Evolutionary conservation across 345 rosid genomes (phyloP).

Genomic region (Noccaea bulbosa): DNA sequence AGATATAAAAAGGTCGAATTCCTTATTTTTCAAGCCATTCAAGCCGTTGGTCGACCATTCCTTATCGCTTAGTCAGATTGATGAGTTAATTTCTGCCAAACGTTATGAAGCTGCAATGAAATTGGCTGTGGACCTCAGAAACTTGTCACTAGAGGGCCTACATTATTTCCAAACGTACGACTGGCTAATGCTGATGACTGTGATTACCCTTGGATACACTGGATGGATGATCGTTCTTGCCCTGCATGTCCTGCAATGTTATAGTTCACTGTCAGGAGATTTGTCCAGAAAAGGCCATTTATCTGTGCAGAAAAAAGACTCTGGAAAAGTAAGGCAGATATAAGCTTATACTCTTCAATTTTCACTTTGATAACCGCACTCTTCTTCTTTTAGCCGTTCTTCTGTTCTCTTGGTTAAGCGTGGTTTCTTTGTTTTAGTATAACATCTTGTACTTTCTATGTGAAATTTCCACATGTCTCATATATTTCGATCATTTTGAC

Average conservation of each 20-base stretch:
- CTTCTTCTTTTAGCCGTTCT: constrained; percentile 1
- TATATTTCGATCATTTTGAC: constrained; percentile 36
- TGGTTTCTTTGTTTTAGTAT: background rate
- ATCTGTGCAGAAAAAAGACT: constrained; percentile 51
- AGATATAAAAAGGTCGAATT: constrained; percentile 78
- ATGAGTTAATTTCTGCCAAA: constrained; percentile 57
- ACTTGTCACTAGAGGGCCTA: constrained; percentile 83
- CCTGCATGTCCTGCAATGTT: constrained; percentile 84
- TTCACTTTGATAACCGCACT: constrained; percentile 13
- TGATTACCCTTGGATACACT: constrained; percentile 79
- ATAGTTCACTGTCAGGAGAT: constrained; percentile 66
- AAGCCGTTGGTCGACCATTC: constrained; percentile 63
- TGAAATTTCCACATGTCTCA: constrained; percentile 33
- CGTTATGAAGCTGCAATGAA: constrained; percentile 71
- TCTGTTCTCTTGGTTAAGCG: constrained; percentile 13
- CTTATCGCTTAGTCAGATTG: constrained; percentile 59
- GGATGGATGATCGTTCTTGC: constrained; percentile 91
- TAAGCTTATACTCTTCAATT: constrained; percentile 43
- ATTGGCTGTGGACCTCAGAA: constrained; percentile 72
- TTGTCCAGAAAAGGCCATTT: constrained; percentile 54
- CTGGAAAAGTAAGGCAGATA: constrained; percentile 72
- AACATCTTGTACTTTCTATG: constrained; percentile 4
- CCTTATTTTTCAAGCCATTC: constrained; percentile 82
- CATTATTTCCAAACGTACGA: constrained; percentile 97
- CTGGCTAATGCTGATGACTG: constrained; percentile 93